A percentile compares a stretch with the other conserved stretches of the same genome.
Evolutionary conservation across 371 early-diverging fungal genomes (phyloP).

Genomic region (Dipsacomyces acuminosporus): DNA sequence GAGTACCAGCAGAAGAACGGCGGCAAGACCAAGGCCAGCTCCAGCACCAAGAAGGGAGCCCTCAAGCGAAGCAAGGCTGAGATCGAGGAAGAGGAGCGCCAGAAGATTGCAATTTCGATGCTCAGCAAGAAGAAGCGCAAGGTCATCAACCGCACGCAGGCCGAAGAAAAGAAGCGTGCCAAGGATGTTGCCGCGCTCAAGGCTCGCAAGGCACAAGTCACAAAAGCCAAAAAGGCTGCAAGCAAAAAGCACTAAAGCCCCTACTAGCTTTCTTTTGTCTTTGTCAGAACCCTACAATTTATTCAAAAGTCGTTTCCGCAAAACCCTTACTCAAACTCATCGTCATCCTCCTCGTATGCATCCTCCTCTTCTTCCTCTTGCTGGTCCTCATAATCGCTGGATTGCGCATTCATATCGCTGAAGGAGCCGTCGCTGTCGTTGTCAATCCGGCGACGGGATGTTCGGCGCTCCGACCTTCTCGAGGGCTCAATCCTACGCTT

Average conservation of each 20-base stretch:
- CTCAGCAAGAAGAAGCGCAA: constrained; percentile 89
- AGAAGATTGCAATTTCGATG: constrained; percentile 87
- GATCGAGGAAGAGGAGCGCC: constrained; percentile 74
- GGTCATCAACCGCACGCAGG: constrained; percentile 58
- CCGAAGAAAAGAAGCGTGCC: constrained; percentile 26
- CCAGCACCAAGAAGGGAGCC: constrained; percentile 33
- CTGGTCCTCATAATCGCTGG: too few species aligned
- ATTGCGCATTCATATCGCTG: not conserved
- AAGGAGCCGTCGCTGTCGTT: constrained; percentile 42
- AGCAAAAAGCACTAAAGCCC: not conserved
- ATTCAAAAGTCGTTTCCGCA: too few species aligned
- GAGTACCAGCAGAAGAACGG: constrained; percentile 56
- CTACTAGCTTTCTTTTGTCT: not conserved
- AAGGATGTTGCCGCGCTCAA: constrained; percentile 36
- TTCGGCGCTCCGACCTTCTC: constrained; percentile 7
- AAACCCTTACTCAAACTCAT: too few species aligned
- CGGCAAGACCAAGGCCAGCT: constrained; percentile 25
- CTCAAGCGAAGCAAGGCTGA: constrained; percentile 54
- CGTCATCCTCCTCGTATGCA: too few species aligned
- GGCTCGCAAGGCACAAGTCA: constrained; percentile 36
- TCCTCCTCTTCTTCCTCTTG: too few species aligned
- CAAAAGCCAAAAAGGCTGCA: constrained; percentile 13
- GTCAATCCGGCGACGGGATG: constrained; percentile 14
- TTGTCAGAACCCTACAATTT: too few species aligned
- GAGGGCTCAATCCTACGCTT: constrained; percentile 26